Evolutionary conservation across 2,329 filamentous ascomycete genomes (phyloP), one percentile per base, ranked within the genome.

Genomic region (Penicillium psychrosexuale): DNA sequence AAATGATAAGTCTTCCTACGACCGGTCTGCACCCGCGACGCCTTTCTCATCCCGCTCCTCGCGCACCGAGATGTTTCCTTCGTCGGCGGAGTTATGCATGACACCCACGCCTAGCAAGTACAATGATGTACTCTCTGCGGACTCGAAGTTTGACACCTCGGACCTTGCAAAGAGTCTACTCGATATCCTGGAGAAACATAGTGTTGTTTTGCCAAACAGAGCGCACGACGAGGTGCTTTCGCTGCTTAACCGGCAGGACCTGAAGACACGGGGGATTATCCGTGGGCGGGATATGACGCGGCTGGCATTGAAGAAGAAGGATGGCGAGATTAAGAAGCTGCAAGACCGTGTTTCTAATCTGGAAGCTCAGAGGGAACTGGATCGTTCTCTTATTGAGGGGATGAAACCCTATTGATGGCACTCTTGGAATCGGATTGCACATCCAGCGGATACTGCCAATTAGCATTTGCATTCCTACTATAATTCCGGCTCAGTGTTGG

Each of bases 201-300:
- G 62, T 33, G 66, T 72, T 22, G 62, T 66, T 2, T 47, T 79
- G 9, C 63, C 72, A 6, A 64, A 67, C 9, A 53, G 60, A 9
- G 71, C 72, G 2, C 69, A 66, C 33, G 67, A 72, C 3, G 70
- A 75, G 17, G 47, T 79, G 2, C 63, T 72, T 2, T 63, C 63
- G 11, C 59, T 82, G 8, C 74, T 90, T 31, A 76, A 79, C 34
- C 80, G 74, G 42, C 79, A 89, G 60, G 81, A 83, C 15, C 72
- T 85, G 48, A 80, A 78, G 48, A 78, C 80, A 0, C 82, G 81
- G 63, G 89, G 88, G 0, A 77, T 89, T 19, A 77, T 78, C 37
- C 81, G 81, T 58, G 87, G 87, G 0, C 77, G 88, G 2, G 88
- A 93, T 56, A 81, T 87, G 7, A 80, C 82, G 3, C 75, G 89